Percentiles rank a stretch among this genome's conserved stretches.
Conservation (phyloP, 305 asterid genomes). For the Fraxinus latifolia region DNA sequence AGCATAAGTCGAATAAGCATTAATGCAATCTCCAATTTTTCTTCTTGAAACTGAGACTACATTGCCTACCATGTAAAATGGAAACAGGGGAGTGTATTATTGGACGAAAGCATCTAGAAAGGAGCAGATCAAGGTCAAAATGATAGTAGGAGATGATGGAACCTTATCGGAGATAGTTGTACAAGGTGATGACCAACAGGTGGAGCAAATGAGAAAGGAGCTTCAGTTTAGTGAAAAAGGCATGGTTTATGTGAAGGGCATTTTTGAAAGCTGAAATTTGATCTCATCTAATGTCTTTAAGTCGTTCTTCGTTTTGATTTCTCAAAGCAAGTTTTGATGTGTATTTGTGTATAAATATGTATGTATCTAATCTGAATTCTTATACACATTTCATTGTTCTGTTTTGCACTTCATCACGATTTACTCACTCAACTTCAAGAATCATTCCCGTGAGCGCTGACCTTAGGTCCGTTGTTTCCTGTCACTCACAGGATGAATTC, state of each 20-base stretch:
- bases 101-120: constrained; percentile 89
- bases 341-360: background rate
- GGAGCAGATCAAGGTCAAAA: constrained; percentile 86
- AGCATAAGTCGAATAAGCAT: constrained; percentile 54
- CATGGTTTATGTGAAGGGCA: constrained; percentile 86
- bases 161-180: constrained; percentile 61
- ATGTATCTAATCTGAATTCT: background rate
- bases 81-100: constrained; percentile 71
- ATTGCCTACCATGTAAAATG: background rate
- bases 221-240: constrained; percentile 79
- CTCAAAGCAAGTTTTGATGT: constrained; percentile 28
- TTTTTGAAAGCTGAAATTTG: constrained; percentile 57
- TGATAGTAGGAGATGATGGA: constrained; percentile 63
- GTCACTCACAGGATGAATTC: too few species aligned
- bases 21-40: background rate
- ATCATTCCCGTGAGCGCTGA: too few species aligned
- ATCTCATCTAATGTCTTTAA: background rate
- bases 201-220: constrained; percentile 87
- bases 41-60: background rate
- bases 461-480: too few species aligned
- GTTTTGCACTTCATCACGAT: too few species aligned
- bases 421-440: too few species aligned
- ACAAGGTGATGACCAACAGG: constrained; percentile 50
- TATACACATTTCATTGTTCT: background rate
- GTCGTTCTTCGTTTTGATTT: background rate